Evolutionary conservation across 225 moss, liverwort and hornwort species (phyloP).

Genomic region (Asterella californica): DNA sequence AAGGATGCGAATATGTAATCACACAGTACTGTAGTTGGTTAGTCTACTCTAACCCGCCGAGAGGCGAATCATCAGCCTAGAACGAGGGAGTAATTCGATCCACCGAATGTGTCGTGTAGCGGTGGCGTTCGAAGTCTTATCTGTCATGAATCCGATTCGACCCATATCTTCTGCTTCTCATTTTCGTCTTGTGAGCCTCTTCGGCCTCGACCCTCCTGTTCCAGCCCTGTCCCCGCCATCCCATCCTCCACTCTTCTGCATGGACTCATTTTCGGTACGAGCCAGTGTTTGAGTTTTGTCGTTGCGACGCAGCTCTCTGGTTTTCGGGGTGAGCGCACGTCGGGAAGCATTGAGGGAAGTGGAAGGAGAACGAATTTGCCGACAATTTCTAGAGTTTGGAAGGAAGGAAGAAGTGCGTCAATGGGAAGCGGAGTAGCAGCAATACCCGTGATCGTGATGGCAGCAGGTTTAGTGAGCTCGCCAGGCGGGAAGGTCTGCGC

Average conservation of each 20-base stretch:
- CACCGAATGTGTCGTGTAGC: not conserved
- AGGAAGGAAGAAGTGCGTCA: not conserved
- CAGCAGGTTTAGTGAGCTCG: not conserved
- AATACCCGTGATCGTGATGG: slow-evolving; percentile 11
- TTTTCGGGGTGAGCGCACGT: not conserved
- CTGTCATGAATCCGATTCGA: not conserved
- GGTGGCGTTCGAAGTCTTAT: not conserved
- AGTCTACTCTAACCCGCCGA: too few species aligned
- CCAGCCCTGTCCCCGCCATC: too few species aligned
- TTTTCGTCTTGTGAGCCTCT: not conserved
- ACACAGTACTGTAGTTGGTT: too few species aligned
- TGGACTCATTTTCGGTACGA: not conserved
- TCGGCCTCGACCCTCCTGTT: not conserved
- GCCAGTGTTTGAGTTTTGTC: not conserved
- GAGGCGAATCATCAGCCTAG: not conserved
- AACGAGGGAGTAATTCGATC: not conserved
- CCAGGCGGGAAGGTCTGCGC: not conserved
- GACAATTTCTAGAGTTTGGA: not conserved
- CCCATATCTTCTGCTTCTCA: not conserved
- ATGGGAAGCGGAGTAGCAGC: slow-evolving; percentile 11
- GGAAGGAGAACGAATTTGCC: not conserved
- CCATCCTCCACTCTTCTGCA: not conserved
- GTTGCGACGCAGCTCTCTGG: not conserved
- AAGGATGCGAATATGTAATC: too few species aligned
- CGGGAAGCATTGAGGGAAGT: too few species aligned